Evolutionary conservation across 2,329 filamentous ascomycete genomes (phyloP).

Genomic region (Rutstroemia sp.): DNA sequence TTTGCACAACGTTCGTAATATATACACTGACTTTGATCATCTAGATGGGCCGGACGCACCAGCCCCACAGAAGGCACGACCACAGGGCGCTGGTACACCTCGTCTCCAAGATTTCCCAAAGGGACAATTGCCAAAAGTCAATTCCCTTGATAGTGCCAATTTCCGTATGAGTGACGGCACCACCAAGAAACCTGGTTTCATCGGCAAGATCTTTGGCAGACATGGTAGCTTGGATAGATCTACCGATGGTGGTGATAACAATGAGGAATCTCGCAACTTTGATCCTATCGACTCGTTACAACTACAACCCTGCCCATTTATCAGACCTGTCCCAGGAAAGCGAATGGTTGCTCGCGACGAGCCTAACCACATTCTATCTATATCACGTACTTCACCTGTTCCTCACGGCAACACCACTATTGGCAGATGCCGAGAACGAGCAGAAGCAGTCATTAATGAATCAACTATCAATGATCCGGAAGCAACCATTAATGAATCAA

Average conservation of each 20-base stretch:
- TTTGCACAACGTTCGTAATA: background rate
- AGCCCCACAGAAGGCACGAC: background rate
- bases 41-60: background rate
- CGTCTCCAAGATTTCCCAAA: background rate
- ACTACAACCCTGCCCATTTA: background rate
- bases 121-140: background rate
- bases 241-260: constrained; percentile 1
- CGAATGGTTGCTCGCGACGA: background rate
- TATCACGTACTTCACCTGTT: background rate
- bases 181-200: background rate
- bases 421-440: background rate
- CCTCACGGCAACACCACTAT: background rate
- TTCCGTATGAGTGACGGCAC: background rate
- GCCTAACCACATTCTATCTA: background rate
- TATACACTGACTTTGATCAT: background rate
- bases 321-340: constrained; percentile 1
- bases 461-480: background rate
- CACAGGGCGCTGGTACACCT: background rate
- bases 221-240: background rate
- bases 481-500: background rate
- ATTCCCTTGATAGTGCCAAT: background rate
- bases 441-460: background rate
- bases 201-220: background rate
- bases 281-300: background rate
- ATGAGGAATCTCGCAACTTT: constrained; percentile 4